Evolutionary conservation across 768 basidiomycete genomes (phyloP).

Genomic region (Termitomyces bulborhizus): DNA sequence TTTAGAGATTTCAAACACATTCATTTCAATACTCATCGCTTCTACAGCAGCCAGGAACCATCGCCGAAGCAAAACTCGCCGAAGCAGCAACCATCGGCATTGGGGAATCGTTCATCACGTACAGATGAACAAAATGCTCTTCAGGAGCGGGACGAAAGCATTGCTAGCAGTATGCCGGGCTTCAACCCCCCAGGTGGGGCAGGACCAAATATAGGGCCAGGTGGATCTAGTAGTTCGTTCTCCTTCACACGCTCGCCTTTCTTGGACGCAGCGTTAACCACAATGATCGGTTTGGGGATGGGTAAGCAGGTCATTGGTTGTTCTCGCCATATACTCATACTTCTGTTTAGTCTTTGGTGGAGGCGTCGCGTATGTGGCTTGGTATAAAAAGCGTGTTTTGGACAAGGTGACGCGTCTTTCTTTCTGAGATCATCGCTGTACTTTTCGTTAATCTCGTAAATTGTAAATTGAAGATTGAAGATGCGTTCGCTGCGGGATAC

Average conservation of each 20-base stretch:
- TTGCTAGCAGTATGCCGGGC: conserved; percentile 26
- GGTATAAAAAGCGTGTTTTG: conserved; percentile 82
- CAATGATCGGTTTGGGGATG: conserved; percentile 55
- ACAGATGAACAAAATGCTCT: conserved; percentile 12
- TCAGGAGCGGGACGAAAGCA: conserved; percentile 39
- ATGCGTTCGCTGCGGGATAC: conserved; percentile 74
- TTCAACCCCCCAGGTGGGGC: conserved; percentile 39
- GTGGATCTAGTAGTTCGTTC: conserved; percentile 21
- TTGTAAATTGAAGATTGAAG: conserved; percentile 50
- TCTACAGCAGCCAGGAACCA: conserved; percentile 12
- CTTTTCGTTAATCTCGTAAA: neutral
- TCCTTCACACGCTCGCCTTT: conserved; percentile 36
- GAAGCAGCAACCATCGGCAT: conserved; percentile 10
- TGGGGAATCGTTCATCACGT: conserved; percentile 3
- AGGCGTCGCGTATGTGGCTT: conserved; percentile 65
- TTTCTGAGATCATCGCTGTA: neutral
- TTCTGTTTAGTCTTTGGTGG: conserved; percentile 53
- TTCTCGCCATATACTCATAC: neutral
- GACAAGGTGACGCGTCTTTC: conserved; percentile 46
- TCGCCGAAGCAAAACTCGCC: conserved; percentile 1
- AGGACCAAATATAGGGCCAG: conserved; percentile 22
- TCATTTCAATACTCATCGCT: conserved; percentile 7
- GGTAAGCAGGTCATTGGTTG: conserved; percentile 28
- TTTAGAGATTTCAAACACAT: neutral
- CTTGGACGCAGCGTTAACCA: conserved; percentile 51